phyloP scores from a whole-genome alignment of 176 grass and related monocot species.

The Bromus sterilis region DNA sequence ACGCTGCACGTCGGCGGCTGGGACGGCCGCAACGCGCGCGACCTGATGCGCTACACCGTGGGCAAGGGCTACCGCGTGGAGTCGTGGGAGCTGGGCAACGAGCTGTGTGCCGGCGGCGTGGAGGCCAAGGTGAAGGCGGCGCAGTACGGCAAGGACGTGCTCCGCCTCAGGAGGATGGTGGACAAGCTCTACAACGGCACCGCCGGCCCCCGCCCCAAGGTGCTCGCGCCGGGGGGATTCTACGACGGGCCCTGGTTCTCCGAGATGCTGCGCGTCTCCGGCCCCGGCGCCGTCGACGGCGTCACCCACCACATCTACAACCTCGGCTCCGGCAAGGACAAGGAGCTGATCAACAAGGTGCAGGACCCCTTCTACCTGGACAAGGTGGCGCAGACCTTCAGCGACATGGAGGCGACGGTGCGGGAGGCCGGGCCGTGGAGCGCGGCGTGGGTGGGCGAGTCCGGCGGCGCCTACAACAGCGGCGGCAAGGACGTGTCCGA shows the following conservation, averaged over 20 bases:
- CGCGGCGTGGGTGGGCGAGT: constrained; percentile 52
- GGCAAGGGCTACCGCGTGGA: constrained; percentile 38
- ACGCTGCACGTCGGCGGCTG: constrained; percentile 26
- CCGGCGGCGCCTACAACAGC: constrained; percentile 58
- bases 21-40: constrained; percentile 38
- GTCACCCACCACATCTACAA: constrained; percentile 72
- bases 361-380: constrained; percentile 39
- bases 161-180: constrained; percentile 25
- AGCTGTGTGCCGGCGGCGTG: constrained; percentile 40
- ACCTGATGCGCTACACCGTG: constrained; percentile 43
- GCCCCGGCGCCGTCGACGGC: constrained; percentile 35
- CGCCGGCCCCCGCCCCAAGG: constrained; percentile 17
- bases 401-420: constrained; percentile 22
- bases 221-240: constrained; percentile 49
- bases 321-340: constrained; percentile 46
- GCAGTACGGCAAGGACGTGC: constrained; percentile 38
- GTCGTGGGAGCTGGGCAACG: constrained; percentile 70
- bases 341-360: constrained; percentile 25
- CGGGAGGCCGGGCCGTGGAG: constrained; percentile 40
- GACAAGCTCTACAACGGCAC: constrained; percentile 15
- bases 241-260: constrained; percentile 47
- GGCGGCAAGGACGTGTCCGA: constrained; percentile 47
- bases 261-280: constrained; percentile 45
- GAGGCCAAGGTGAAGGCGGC: constrained; percentile 34
- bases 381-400: constrained; percentile 22